phyloP scores from a whole-genome alignment of 345 rosid genomes.

The Lenwebbia sp. region DNA sequence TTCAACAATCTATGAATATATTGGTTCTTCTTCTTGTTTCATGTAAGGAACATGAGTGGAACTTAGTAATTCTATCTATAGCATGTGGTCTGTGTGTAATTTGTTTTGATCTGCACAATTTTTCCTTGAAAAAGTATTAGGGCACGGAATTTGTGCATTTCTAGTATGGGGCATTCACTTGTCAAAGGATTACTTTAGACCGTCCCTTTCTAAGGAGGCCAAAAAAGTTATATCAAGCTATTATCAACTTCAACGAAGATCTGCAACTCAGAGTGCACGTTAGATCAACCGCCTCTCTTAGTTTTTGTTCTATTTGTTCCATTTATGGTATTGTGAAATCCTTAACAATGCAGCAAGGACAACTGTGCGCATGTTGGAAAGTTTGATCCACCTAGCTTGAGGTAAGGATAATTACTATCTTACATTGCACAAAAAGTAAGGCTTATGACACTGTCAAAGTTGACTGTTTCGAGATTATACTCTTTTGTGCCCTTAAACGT shows the following conservation, averaged over 20 bases:
- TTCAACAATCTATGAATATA: background rate
- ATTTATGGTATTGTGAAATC: background rate
- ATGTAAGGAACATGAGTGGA: background rate
- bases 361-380: conserved; percentile 89
- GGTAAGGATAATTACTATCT: conserved; percentile 22
- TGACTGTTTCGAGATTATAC: background rate
- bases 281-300: conserved; percentile 15
- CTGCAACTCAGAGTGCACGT: conserved; percentile 62
- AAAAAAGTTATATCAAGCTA: conserved; percentile 70
- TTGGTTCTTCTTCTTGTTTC: background rate
- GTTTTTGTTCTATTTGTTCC: background rate
- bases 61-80: background rate
- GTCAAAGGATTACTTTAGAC: conserved; percentile 63
- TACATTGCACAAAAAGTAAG: background rate
- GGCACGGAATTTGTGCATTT: background rate
- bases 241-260: conserved; percentile 86
- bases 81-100: background rate
- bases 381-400: conserved; percentile 83
- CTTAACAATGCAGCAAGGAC: conserved; percentile 55
- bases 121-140: background rate
- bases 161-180: conserved; percentile 61
- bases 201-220: conserved; percentile 72
- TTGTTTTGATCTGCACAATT: background rate
- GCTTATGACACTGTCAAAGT: background rate
- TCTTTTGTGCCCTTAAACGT: background rate